phyloP scores from a whole-genome alignment of 345 rosid species.

The Brassica incana region DNA sequence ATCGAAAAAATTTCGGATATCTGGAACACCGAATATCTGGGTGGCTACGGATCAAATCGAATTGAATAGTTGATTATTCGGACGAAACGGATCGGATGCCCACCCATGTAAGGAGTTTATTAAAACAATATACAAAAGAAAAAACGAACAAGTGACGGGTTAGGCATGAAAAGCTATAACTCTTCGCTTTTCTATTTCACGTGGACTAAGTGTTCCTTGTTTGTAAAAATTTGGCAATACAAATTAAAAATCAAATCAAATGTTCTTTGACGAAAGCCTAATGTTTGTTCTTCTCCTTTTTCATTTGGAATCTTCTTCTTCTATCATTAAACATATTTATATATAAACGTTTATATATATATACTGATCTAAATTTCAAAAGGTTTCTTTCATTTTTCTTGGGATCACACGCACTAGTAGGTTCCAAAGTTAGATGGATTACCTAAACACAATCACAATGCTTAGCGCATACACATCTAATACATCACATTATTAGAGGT shows the following conservation, averaged over 20 bases:
- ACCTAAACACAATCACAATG: slow-evolving; percentile 14
- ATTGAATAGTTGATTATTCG: too few species aligned
- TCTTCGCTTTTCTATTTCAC: slow-evolving; percentile 6
- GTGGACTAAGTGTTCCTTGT: slow-evolving; percentile 6
- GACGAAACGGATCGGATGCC: too few species aligned
- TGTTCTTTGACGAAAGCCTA: neutral
- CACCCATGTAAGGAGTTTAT: neutral
- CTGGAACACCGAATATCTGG: too few species aligned
- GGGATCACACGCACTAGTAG: neutral
- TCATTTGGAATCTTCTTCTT: slow-evolving; percentile 16
- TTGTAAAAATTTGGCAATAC: slow-evolving; percentile 18
- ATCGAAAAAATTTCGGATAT: too few species aligned
- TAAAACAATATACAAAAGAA: neutral
- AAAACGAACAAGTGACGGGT: neutral
- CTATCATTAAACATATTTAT: neutral
- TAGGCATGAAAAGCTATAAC: neutral
- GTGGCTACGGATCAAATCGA: too few species aligned
- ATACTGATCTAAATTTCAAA: neutral
- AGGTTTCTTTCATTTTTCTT: neutral
- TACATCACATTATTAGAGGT: slow-evolving; percentile 6
- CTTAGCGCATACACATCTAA: neutral
- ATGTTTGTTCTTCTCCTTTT: slow-evolving; percentile 2
- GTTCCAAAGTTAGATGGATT: neutral
- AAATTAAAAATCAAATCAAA: slow-evolving; percentile 1
- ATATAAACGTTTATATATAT: neutral